Evolutionary conservation across 352 stramenopile genomes (phyloP), one percentile per base, ranked within the genome.

Genomic region (Blastocystis sp.): DNA sequence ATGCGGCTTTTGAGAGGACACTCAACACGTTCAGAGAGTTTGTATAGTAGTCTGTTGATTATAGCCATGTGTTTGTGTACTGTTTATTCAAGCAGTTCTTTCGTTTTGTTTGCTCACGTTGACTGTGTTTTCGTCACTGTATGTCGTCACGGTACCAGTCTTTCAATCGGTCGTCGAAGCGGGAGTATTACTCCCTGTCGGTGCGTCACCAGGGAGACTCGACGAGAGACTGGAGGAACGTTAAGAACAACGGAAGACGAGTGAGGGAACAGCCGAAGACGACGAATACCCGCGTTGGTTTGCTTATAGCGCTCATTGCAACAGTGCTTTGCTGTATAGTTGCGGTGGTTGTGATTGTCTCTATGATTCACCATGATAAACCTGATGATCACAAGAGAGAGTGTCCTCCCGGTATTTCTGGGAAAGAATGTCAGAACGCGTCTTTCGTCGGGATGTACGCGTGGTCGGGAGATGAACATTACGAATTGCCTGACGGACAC

Each of bases 331-430:
- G 48, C 48, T 57, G 48, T 14, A 57, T 57, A 7, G 48, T 57
- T 57, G 14, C 48, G 48, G 48, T 57, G 7, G 21, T 65, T 19
- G 59, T 65, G 17, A 7, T 65, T 17, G 59, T 65, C 9, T 17
- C 48, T 7, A 57, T 7, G 14, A 65, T 24, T 65, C 59, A 34
- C 17, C 9, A 65, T 19, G 21, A 24, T 28, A 6, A 65, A 24
- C 59, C 59, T 24, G 7, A 7, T 6, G 64, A 48, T 52, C 45
- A 68, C 9, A n/a, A 11, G 24, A 59, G 21, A 4, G 52, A n/a
- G 45, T 81, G 71, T 81, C 45, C 71, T 42, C 71, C 71, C 21
- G 71, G 71, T 28, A 21, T 81, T 45, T 81, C 71, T 28, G 71
- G 71, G 43, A 28, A 65, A 2, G 42, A 81, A 9, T 81, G 71